These are phyloP conservation scores for Psidium friedrichsthalianum DNA, from an alignment of 345 rosid genomes.

Conservation along the genomic window DNA sequence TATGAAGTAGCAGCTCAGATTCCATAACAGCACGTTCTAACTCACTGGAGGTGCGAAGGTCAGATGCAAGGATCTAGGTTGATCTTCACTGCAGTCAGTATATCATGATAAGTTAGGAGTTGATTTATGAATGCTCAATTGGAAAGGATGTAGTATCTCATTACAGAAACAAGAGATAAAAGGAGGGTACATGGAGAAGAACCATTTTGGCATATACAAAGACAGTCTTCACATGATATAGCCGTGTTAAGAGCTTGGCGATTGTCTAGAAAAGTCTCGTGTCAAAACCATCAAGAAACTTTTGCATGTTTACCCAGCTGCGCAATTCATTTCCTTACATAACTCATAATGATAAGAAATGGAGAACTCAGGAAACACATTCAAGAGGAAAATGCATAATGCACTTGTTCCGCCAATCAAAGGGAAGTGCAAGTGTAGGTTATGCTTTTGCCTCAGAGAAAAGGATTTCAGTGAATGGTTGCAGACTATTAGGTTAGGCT, in stretches of 20 bases:
- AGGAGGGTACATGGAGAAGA: background rate
- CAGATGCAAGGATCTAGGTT: background rate
- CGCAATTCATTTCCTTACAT: background rate
- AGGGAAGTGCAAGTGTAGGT: background rate
- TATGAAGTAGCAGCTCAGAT: slow-evolving; percentile 25
- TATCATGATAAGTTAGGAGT: background rate
- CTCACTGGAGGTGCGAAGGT: background rate
- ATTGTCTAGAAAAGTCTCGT: background rate
- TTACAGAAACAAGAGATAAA: background rate
- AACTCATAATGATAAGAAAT: background rate
- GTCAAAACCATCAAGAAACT: background rate
- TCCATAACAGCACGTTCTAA: slow-evolving; percentile 22
- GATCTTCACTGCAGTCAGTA: background rate
- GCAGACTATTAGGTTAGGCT: no score
- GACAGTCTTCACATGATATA: background rate
- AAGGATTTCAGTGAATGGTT: no score
- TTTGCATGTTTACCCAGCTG: background rate
- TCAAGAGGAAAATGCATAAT: background rate
- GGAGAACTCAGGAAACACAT: background rate
- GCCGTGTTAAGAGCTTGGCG: background rate
- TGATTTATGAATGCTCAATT: background rate
- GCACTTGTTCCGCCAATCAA: background rate
- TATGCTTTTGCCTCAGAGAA: background rate
- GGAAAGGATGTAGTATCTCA: background rate
- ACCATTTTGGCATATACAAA: background rate